Evolutionary conservation across 148 eudicot genomes (phyloP).

Genomic region (Chenopodium suecicum): DNA sequence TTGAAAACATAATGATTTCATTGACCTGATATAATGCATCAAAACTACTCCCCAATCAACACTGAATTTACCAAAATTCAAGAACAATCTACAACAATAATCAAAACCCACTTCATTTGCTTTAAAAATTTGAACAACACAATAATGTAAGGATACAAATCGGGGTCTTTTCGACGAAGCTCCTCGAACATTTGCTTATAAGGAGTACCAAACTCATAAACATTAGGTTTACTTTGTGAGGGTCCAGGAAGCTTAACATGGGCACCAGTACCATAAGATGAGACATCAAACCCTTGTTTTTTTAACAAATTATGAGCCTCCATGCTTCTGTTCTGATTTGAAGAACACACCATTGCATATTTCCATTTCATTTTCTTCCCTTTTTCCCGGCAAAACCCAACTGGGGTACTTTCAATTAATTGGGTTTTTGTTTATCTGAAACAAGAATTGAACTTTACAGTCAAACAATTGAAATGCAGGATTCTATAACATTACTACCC

Average conservation of each 20-base stretch:
- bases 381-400: slow-evolving; percentile 1
- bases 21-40: not conserved
- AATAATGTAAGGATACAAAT: slow-evolving; percentile 54
- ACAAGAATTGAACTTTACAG: not conserved
- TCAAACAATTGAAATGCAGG: not conserved
- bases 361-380: slow-evolving; percentile 43
- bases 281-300: slow-evolving; percentile 81
- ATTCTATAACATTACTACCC: not conserved
- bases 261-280: slow-evolving; percentile 81
- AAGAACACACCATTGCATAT: slow-evolving; percentile 95
- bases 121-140: not conserved
- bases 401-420: not conserved
- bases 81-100: not conserved
- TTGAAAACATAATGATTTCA: not conserved
- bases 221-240: slow-evolving; percentile 82
- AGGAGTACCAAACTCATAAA: slow-evolving; percentile 92
- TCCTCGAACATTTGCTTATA: slow-evolving; percentile 94
- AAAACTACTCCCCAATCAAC: not conserved
- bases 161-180: slow-evolving; percentile 86
- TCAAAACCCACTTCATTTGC: not conserved
- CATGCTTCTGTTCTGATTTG: slow-evolving; percentile 97
- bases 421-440: not conserved
- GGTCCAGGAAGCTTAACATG: slow-evolving; percentile 98
- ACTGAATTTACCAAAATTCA: not conserved
- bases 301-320: slow-evolving; percentile 77